Evolutionary conservation across 306 rosid species (phyloP), one percentile per base, ranked within the genome.

Genomic region (Vigna trinervia): DNA sequence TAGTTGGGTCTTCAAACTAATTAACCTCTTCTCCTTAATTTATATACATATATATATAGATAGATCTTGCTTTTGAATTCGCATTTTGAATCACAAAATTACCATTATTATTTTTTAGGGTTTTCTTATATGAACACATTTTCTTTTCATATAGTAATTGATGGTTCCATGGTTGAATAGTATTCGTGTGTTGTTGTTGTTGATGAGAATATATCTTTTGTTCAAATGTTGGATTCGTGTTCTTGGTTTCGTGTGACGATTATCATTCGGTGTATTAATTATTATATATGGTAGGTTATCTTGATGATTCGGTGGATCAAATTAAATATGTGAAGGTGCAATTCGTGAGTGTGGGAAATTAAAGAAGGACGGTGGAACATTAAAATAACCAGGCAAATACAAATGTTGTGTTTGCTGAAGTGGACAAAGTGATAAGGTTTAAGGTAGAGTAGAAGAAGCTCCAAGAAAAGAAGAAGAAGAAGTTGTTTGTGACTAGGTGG

Each of bases 391-490:
- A 12, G 10, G 6, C 9, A 58, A 28, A 11, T 2, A 34, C 26
- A 30, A 56, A 57, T 8, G 62, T 14, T 41, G 13, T 6, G 69
- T 58, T 57, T 78, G 54, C 36, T 41, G 22, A 77, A 74, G 78
- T 57, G 74, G 88, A 82, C 75, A 82, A 85, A 82, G 82, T 63
- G 88, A 88, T 86, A 80, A 86, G 90, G 83, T 30, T 30, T 30
- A 30, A 30, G 34, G 34, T 30, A 4, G 28, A 26, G 34, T 34
- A 45, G 50, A 12, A 20, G 78, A 67, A 62, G 85, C 70, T 62
- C 66, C 85, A 38, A 38, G 34, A 71, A 36, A 45, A 11, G 50
- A 45, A 11, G 48, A 61, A 45, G 48, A 61, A 32, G 34, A 1
- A 30, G 30, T 3, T 45, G 23, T 34, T 41, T 43, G 56, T 43